These are phyloP conservation scores for Fistulifera pelliculosa DNA, from an alignment of 108 stramenopile genomes.

Conservation along the genomic window DNA sequence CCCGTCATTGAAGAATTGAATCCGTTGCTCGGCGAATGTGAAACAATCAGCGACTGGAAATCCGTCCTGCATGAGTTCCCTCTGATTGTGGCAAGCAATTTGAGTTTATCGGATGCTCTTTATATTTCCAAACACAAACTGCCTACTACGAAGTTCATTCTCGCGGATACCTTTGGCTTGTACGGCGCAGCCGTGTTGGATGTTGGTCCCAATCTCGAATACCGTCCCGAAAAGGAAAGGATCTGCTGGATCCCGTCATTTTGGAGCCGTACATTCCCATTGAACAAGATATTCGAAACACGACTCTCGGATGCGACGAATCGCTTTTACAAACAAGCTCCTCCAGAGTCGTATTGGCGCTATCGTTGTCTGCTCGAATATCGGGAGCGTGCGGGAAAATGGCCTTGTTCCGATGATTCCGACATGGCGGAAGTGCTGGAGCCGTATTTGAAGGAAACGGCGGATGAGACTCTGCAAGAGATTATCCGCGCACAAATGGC, in stretches of 20 bases:
- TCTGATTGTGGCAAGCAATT: slow-evolving; percentile 71
- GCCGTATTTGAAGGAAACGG: not conserved
- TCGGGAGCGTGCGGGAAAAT: slow-evolving; percentile 24
- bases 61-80: slow-evolving; percentile 64
- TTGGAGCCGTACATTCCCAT: slow-evolving; percentile 44
- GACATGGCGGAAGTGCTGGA: slow-evolving; percentile 19
- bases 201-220: slow-evolving; percentile 52
- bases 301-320: slow-evolving; percentile 37
- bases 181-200: slow-evolving; percentile 70
- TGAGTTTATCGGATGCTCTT: slow-evolving; percentile 37
- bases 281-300: slow-evolving; percentile 33
- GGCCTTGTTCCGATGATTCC: slow-evolving; percentile 10
- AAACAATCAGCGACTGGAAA: slow-evolving; percentile 32
- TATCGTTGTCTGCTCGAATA: slow-evolving; percentile 70
- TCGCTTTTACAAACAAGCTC: slow-evolving; percentile 67
- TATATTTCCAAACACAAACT: slow-evolving; percentile 31
- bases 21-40: slow-evolving; percentile 76
- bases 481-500: not conserved
- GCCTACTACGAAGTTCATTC: slow-evolving; percentile 37
- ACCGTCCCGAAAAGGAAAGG: slow-evolving; percentile 77
- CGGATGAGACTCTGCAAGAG: not conserved
- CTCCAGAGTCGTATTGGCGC: slow-evolving; percentile 41
- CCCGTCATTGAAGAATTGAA: slow-evolving; percentile 85
- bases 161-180: slow-evolving; percentile 78
- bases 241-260: slow-evolving; percentile 48